These are phyloP conservation scores for Tolypocladium endophyticum DNA, from an alignment of 2,329 filamentous ascomycete genomes.

Conservation along the genomic window DNA sequence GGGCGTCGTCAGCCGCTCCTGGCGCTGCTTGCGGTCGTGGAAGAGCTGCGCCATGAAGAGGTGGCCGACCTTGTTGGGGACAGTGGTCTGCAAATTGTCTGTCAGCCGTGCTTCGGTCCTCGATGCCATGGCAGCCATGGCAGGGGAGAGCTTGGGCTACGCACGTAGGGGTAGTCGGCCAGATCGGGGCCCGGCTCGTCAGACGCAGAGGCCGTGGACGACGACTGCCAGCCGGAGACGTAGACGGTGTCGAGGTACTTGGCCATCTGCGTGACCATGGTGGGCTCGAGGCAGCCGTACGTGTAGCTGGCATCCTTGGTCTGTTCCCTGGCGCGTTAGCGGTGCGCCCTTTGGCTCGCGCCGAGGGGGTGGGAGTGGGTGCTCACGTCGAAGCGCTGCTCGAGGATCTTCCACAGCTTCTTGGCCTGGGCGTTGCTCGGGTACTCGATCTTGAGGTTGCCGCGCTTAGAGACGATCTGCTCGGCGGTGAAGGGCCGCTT, in stretches of 20 bases:
- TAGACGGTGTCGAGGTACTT: conserved; percentile 98
- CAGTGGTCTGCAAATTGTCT: conserved; percentile 88
- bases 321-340: conserved; percentile 29
- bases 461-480: conserved; percentile 92
- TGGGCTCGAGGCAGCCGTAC: conserved; percentile 93
- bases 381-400: conserved; percentile 69
- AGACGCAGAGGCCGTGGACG: conserved; percentile 86
- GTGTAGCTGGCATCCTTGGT: conserved; percentile 82
- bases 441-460: conserved; percentile 82
- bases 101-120: conserved; percentile 5
- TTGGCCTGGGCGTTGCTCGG: conserved; percentile 81
- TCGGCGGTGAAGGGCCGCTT: conserved; percentile 90
- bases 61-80: conserved; percentile 96
- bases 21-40: conserved; percentile 97
- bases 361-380: background rate
- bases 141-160: conserved; percentile 15
- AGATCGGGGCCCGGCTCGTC: conserved; percentile 97
- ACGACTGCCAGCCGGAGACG: conserved; percentile 97
- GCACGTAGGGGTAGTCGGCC: conserved; percentile 88
- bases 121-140: background rate
- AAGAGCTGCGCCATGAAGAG: conserved; percentile 98
- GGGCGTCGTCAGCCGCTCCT: conserved; percentile 75
- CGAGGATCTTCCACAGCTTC: conserved; percentile 89
- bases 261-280: conserved; percentile 98
- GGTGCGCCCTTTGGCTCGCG: background rate